Base-by-base conservation (phyloP, 139 green algal species). In the Chlamydomonas sp. region DNA sequence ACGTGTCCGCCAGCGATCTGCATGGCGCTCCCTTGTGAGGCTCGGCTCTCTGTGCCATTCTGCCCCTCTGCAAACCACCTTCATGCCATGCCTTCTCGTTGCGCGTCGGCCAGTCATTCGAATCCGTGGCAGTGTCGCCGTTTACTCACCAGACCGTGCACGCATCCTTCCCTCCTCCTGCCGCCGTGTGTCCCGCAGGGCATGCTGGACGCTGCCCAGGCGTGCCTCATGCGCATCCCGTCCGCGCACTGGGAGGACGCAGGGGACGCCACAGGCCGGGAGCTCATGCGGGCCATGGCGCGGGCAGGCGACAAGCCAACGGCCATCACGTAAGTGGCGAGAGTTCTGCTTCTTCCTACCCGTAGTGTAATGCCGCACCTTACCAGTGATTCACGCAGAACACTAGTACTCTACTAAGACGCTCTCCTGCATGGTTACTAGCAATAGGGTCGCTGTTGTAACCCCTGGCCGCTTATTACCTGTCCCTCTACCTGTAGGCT, bases 191-290 rank as follows among this genome's bases (percentile, higher is more conserved):
- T 49, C 31, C 31, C 31, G 31, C 81, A 86, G 58, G 81, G 81
- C 59, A 79, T 86, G 81, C 81, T 86, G 18, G 81, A 86, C 60
- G 81, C 71, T 10, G 81, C 81, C n/a, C 81, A 86, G 71, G 20
- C 58, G n/a, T 86, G 81, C 81, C 69, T 86, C 20, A 10, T 79
- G 69, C 81, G 81, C 7, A 57, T 86, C 61, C 14, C 63, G 59
- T 20, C n/a, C 49, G 0, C 14, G 5, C 31, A 79, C 71, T 67
- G 81, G 81, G 81, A 86, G 1, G 49, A 31, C 2, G 78, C 78
- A 1, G 81, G 73, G 17, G 81, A 86, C 71, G n/a, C 81, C 12
- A 86, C 69, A 12, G 81, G 60, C 3, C 81, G 81, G 4, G 81
- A 86, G n/a, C 81, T 86, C 5, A 79, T 86, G 81, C 81, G 81